These are phyloP conservation scores for Amanita brunnescens DNA, from an alignment of 768 basidiomycete species.

Conservation along the genomic window DNA sequence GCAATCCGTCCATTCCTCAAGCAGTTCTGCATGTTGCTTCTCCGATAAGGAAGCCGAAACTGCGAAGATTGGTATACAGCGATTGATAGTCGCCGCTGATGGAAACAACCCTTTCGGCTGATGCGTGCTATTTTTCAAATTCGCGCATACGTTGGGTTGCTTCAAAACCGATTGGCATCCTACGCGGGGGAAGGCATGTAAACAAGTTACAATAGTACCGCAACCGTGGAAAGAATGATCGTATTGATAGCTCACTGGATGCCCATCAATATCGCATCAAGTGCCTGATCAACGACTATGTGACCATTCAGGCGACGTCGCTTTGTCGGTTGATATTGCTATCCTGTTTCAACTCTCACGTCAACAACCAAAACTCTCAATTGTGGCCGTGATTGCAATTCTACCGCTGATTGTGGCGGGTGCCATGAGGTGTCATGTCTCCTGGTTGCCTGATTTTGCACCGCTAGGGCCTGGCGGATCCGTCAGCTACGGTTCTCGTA, in stretches of 20 bases:
- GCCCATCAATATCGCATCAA: conserved; percentile 78
- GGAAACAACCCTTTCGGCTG: too few species aligned
- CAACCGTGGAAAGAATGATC: not conserved
- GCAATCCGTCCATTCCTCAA: conserved; percentile 72
- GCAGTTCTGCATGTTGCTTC: conserved; percentile 44
- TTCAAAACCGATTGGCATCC: conserved; percentile 76
- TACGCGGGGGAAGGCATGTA: conserved; percentile 19
- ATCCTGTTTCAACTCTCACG: conserved; percentile 45
- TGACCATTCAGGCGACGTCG: conserved; percentile 61
- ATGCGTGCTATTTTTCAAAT: conserved; percentile 32
- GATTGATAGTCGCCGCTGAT: conserved; percentile 34
- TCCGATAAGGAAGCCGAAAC: conserved; percentile 69
- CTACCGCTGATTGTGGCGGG: not conserved
- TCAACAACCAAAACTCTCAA: conserved; percentile 59
- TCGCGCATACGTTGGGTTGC: conserved; percentile 60
- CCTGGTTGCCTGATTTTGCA: too few species aligned
- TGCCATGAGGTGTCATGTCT: too few species aligned
- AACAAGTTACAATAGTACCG: not conserved
- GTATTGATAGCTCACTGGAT: conserved; percentile 60
- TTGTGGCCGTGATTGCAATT: conserved; percentile 5
- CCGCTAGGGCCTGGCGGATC: not conserved
- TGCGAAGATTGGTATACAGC: conserved; percentile 71
- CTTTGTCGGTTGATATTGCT: conserved; percentile 68
- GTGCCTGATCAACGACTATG: conserved; percentile 48
- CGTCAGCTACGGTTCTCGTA: too few species aligned